These are phyloP conservation scores for Aspergillus puulaauensis DNA, from an alignment of 2,329 filamentous ascomycete species.

Conservation along the genomic window DNA sequence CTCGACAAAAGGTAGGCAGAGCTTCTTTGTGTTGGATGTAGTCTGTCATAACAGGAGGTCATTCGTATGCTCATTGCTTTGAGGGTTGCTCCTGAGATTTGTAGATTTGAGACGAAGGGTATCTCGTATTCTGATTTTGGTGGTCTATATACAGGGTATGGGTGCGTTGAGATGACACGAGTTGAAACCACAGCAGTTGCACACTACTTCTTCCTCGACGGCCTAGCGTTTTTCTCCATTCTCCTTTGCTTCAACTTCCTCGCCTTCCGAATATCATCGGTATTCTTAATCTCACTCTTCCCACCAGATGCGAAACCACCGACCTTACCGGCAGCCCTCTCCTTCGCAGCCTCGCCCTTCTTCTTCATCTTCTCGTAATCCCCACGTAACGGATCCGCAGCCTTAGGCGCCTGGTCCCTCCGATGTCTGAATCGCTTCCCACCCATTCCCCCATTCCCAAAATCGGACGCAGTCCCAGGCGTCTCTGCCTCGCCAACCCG, in stretches of 20 bases:
- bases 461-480: conserved; percentile 33
- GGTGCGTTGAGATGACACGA: not conserved
- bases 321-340: conserved; percentile 51
- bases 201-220: conserved; percentile 60
- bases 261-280: conserved; percentile 81
- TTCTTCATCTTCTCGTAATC: conserved; percentile 91
- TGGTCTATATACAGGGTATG: not conserved
- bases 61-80: not conserved
- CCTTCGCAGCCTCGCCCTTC: conserved; percentile 80
- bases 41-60: not conserved
- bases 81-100: not conserved
- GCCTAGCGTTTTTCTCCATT: conserved; percentile 85
- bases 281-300: conserved; percentile 77
- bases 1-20: not conserved
- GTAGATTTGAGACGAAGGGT: not conserved
- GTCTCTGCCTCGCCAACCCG: conserved; percentile 78
- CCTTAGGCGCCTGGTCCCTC: conserved; percentile 83
- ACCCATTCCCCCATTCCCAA: conserved; percentile 29
- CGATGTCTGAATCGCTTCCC: conserved; percentile 78
- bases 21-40: not conserved
- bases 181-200: not conserved
- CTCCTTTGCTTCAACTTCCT: conserved; percentile 73
- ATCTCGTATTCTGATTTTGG: not conserved
- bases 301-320: conserved; percentile 55
- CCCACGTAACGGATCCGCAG: conserved; percentile 86